Evolutionary conservation across 306 rosid genomes (phyloP).

Genomic region (Medicago ruthenica): DNA sequence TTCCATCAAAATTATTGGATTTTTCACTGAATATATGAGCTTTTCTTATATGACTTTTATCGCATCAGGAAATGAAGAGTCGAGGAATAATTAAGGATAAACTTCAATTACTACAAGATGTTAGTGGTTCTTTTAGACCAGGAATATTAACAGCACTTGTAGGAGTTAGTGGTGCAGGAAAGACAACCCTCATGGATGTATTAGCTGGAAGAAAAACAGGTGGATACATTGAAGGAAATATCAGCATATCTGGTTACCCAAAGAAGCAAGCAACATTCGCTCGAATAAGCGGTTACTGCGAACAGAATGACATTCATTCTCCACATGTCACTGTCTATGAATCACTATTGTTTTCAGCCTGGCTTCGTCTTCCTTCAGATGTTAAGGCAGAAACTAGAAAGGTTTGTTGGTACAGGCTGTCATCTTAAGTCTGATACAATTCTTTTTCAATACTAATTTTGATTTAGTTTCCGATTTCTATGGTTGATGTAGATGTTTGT

Average conservation of each 20-base stretch:
- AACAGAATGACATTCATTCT: slow-evolving; percentile 66
- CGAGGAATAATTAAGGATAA: slow-evolving; percentile 60
- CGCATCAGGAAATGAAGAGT: slow-evolving; percentile 72
- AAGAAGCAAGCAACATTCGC: slow-evolving; percentile 66
- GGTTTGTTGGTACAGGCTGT: slow-evolving; percentile 19
- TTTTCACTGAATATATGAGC: slow-evolving; percentile 8
- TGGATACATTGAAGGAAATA: slow-evolving; percentile 62
- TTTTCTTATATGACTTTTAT: neutral
- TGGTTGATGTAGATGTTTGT: slow-evolving; percentile 52
- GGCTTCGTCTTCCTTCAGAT: slow-evolving; percentile 65
- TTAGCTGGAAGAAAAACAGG: slow-evolving; percentile 70
- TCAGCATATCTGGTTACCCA: slow-evolving; percentile 62
- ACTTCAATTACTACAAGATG: slow-evolving; percentile 69
- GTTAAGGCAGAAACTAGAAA: slow-evolving; percentile 36
- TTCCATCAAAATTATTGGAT: neutral
- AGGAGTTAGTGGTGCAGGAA: slow-evolving; percentile 74
- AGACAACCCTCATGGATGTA: slow-evolving; percentile 72
- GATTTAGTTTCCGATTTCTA: neutral
- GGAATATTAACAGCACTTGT: slow-evolving; percentile 65
- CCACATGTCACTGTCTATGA: slow-evolving; percentile 60
- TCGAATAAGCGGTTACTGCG: slow-evolving; percentile 65
- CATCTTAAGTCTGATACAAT: slow-evolving; percentile 10
- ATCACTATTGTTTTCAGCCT: slow-evolving; percentile 60
- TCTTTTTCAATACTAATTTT: neutral
- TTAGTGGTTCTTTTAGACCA: slow-evolving; percentile 68